Base-by-base conservation (phyloP, 2,329 filamentous ascomycete species). In the Aspergillus costaricaensis region DNA sequence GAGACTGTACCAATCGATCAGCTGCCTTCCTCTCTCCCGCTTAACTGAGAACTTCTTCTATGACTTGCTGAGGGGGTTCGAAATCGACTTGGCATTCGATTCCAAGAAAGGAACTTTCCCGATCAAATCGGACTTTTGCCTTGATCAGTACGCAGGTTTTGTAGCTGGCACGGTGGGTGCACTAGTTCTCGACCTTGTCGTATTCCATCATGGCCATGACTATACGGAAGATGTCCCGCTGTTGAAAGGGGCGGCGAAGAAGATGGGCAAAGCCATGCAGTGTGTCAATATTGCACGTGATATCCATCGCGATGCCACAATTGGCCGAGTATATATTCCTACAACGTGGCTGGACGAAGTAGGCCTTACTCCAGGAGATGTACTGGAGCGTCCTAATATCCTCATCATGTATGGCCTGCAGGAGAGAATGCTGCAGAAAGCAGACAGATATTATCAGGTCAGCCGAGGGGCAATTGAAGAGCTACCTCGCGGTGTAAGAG, bases 241-340 rank as follows among this genome's bases (percentile, higher is more conserved):
- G 1, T 10, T 21, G 14, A 23, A 12, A 21, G 4, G 8, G 79
- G 81, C 27, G 17, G 64, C 49, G 1, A 38, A 56, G 10, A 17
- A 30, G 0, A 91, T 91, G 89, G 90, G 90, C 0, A 82, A 89
- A 36, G 89, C 89, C 1, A 77, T 92, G n/a, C 89, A 92, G 68
- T 91, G 89, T 67, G 85, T 91, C 67, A 92, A 92, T 68, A 91
- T 92, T 62, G 87, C 88, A 3, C 86, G 90, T 21, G 90, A 92
- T 68, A 86, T 92, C n/a, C 74, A 78, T 3, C 85, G 86, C 2
- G 90, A 92, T 67, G 87, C 89, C 0, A 75, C 77, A 14, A 85
- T 90, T 38, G 81, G 81, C 1, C 83, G 90, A 6, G 88, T 91
- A 6, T 92, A 92, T 70, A 75, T 92, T 4, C 90, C 90, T 0